These are phyloP conservation scores for Cryphonectria naterciae DNA, from an alignment of 2,329 filamentous ascomycete species.

Conservation along the genomic window DNA sequence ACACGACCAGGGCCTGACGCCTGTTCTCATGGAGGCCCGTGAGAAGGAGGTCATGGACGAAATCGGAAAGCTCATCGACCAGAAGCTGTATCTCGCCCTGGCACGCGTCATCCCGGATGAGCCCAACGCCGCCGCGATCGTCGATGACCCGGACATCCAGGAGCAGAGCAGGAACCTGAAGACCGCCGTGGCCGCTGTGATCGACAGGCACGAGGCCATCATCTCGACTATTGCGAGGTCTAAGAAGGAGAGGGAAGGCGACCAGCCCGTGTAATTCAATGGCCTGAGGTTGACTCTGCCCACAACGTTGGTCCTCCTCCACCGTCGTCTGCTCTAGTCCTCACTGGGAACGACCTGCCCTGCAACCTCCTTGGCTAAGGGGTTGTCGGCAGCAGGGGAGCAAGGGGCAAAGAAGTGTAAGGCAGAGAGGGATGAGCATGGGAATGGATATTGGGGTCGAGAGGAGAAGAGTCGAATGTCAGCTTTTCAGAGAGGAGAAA, in stretches of 20 bases:
- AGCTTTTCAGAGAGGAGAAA: neutral
- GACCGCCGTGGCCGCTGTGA: constrained; percentile 25
- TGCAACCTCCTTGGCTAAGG: neutral
- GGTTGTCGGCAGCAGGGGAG: neutral
- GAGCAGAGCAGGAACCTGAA: constrained; percentile 28
- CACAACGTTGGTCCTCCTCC: neutral
- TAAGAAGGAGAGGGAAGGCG: constrained; percentile 26
- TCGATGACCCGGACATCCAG: constrained; percentile 28
- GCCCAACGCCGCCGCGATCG: constrained; percentile 24
- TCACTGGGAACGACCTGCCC: neutral
- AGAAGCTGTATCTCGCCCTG: constrained; percentile 28
- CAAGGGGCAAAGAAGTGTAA: neutral
- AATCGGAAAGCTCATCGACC: constrained; percentile 29
- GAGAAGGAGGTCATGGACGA: constrained; percentile 29
- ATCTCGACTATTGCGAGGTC: constrained; percentile 28
- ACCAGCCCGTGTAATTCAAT: constrained; percentile 21
- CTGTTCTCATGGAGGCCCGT: constrained; percentile 24
- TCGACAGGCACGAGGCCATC: constrained; percentile 28
- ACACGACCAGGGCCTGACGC: constrained; percentile 24
- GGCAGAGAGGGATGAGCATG: neutral
- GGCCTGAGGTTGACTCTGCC: neutral
- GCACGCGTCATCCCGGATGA: constrained; percentile 25
- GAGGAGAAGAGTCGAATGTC: neutral
- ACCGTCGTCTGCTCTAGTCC: neutral
- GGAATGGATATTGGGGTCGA: neutral